phyloP scores from a whole-genome alignment of 345 rosid species.

The Moricandia moricandioides region DNA sequence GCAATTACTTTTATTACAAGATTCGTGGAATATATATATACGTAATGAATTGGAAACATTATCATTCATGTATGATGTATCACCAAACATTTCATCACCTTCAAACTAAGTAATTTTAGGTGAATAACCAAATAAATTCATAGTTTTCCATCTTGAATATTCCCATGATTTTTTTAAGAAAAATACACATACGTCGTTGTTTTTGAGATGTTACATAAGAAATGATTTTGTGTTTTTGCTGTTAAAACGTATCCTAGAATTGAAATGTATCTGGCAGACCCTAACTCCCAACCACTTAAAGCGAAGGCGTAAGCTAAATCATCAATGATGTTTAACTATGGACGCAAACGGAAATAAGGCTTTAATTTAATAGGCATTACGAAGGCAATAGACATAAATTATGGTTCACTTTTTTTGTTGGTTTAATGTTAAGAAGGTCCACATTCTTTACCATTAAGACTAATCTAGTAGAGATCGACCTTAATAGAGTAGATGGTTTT shows the following conservation, averaged over 20 bases:
- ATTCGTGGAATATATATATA: not conserved
- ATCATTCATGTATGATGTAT: not conserved
- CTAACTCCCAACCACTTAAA: constrained; percentile 25
- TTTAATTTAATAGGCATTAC: constrained; percentile 1
- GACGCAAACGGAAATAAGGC: not conserved
- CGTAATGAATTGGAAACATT: not conserved
- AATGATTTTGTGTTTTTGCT: not conserved
- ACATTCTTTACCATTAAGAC: not conserved
- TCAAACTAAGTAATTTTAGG: not conserved
- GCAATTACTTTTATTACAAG: not conserved
- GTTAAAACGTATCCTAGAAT: not conserved
- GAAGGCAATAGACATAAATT: not conserved
- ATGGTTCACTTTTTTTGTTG: not conserved
- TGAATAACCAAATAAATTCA: not conserved
- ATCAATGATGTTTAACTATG: constrained; percentile 12
- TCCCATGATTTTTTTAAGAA: not conserved
- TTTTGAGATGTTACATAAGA: not conserved
- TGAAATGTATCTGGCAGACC: not conserved
- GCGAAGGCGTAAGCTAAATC: not conserved
- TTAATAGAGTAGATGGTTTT: not conserved
- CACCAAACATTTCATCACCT: not conserved
- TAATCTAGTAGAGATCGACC: not conserved
- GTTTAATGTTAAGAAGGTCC: not conserved
- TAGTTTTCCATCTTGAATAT: not conserved
- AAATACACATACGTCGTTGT: not conserved